A percentile compares a stretch with the other conserved stretches of the same genome.
phyloP scores from a whole-genome alignment of 2,329 filamentous ascomycete genomes.

The Xylariaceae sp. region DNA sequence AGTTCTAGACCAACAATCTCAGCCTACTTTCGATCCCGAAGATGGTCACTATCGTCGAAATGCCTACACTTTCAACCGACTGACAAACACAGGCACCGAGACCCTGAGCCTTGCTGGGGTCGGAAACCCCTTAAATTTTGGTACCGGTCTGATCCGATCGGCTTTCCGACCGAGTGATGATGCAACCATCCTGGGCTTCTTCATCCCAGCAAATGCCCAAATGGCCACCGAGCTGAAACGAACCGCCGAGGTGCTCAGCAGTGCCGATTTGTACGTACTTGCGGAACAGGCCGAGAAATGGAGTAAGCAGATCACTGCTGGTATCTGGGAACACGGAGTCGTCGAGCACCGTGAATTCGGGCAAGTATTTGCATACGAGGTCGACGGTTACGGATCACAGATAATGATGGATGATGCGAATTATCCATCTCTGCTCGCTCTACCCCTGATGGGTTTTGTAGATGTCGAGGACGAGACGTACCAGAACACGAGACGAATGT shows the following conservation, averaged over 20 bases:
- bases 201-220: conserved; percentile 94
- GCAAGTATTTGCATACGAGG: conserved; percentile 79
- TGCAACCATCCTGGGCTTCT: conserved; percentile 87
- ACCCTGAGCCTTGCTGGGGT: conserved; percentile 77
- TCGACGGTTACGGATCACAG: conserved; percentile 78
- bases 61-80: conserved; percentile 81
- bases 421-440: conserved; percentile 72
- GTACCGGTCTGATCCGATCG: conserved; percentile 81
- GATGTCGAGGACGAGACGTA: conserved; percentile 65
- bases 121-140: conserved; percentile 85
- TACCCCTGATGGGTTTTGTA: conserved; percentile 76
- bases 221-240: conserved; percentile 85
- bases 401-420: conserved; percentile 91
- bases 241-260: conserved; percentile 64
- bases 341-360: conserved; percentile 72
- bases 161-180: conserved; percentile 95
- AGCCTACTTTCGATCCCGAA: conserved; percentile 71
- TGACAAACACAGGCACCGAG: conserved; percentile 80
- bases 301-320: conserved; percentile 63
- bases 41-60: conserved; percentile 65
- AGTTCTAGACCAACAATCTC: conserved; percentile 74
- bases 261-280: conserved; percentile 51
- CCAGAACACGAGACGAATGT: conserved; percentile 76
- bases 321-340: conserved; percentile 81
- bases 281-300: conserved; percentile 55